phyloP scores from a whole-genome alignment of 305 asterid genomes.

The Fraxinus baroniana region DNA sequence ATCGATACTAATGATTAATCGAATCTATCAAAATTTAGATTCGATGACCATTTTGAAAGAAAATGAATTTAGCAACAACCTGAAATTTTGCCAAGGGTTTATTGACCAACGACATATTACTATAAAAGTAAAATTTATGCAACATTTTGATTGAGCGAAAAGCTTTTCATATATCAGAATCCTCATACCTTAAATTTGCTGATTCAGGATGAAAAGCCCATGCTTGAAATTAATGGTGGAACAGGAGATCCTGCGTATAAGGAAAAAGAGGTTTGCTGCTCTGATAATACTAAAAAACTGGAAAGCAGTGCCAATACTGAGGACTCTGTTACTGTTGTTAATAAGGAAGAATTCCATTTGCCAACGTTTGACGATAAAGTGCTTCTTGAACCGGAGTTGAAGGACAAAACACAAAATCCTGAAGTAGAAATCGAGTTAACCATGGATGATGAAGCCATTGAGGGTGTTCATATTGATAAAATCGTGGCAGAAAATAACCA shows the following conservation, averaged over 20 bases:
- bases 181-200: background rate
- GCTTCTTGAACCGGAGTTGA: constrained; percentile 10
- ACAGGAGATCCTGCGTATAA: constrained; percentile 10
- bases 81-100: background rate
- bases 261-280: constrained; percentile 7
- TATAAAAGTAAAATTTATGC: background rate
- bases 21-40: background rate
- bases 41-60: background rate
- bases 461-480: constrained; percentile 19
- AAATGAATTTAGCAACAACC: background rate
- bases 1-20: too few species aligned
- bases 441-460: constrained; percentile 1
- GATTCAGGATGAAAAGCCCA: constrained; percentile 39
- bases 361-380: constrained; percentile 14
- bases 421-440: background rate
- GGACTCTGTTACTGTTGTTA: constrained; percentile 15
- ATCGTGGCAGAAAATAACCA: constrained; percentile 6
- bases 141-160: background rate
- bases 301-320: constrained; percentile 10
- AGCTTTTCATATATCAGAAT: constrained; percentile 1
- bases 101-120: background rate
- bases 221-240: constrained; percentile 20
- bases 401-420: background rate
- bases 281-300: constrained; percentile 6
- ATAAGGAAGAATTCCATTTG: background rate